Conservation (phyloP, 2,329 filamentous ascomycete species). For the Aspergillus sp. region DNA sequence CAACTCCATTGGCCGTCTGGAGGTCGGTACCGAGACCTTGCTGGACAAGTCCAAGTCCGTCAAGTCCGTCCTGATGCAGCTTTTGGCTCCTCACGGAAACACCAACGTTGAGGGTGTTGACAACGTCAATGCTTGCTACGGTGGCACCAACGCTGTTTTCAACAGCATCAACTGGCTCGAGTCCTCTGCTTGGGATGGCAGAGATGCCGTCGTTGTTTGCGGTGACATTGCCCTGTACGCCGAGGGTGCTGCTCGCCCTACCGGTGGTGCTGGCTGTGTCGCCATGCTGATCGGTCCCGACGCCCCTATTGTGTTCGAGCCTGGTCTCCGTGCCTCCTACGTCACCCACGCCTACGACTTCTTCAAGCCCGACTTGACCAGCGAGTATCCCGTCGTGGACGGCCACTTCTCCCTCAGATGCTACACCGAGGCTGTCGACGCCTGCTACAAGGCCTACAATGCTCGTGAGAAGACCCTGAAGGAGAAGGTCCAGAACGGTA, state of each 20-base stretch:
- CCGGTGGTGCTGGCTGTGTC: constrained; percentile 76
- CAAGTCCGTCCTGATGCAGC: constrained; percentile 85
- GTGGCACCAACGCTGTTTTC: constrained; percentile 81
- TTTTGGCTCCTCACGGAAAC: constrained; percentile 72
- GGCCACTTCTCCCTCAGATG: constrained; percentile 81
- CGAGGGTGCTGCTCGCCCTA: constrained; percentile 79
- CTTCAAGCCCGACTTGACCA: constrained; percentile 85
- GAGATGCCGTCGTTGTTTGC: constrained; percentile 76
- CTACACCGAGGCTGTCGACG: constrained; percentile 79
- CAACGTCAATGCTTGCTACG: constrained; percentile 83
- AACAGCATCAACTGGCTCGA: constrained; percentile 85
- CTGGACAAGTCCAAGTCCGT: constrained; percentile 90
- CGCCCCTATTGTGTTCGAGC: constrained; percentile 74
- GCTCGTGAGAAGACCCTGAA: constrained; percentile 68
- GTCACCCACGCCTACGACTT: constrained; percentile 87
- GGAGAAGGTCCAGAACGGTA: constrained; percentile 46
- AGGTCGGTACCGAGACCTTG: constrained; percentile 83
- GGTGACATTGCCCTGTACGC: constrained; percentile 85
- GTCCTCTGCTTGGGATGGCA: constrained; percentile 83
- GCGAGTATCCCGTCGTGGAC: constrained; percentile 84
- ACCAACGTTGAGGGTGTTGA: constrained; percentile 82
- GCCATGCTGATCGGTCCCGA: constrained; percentile 78
- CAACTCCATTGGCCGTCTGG: constrained; percentile 75
- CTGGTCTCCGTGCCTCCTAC: constrained; percentile 76
- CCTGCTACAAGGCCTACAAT: constrained; percentile 78